These are phyloP conservation scores for Zasmidium cellare DNA, from an alignment of 2,329 filamentous ascomycete genomes.

Conservation along the genomic window DNA sequence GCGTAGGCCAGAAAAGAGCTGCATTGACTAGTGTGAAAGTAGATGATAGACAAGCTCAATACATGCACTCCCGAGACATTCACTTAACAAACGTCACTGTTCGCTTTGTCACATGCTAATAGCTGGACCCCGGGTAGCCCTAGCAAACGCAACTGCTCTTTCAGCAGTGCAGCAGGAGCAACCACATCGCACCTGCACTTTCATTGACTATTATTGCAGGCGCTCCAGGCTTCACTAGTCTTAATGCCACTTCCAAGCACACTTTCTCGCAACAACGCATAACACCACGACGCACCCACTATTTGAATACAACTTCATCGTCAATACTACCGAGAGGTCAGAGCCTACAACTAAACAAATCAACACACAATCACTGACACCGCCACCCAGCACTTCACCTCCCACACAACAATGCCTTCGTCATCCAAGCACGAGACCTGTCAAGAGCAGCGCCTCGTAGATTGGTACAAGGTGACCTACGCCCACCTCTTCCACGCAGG, in stretches of 20 bases:
- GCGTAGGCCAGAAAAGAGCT: background rate
- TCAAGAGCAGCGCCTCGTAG: conserved; percentile 11
- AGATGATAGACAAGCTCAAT: too few species aligned
- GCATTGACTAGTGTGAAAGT: too few species aligned
- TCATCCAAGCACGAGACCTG: conserved; percentile 13
- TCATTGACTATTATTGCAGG: background rate
- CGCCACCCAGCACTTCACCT: background rate
- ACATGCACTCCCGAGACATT: background rate
- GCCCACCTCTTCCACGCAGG: conserved; percentile 9
- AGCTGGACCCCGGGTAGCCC: too few species aligned
- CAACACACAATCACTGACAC: background rate
- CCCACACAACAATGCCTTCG: conserved; percentile 18
- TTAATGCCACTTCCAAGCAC: background rate
- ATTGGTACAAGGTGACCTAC: conserved; percentile 9
- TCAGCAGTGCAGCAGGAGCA: too few species aligned
- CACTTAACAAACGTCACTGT: background rate
- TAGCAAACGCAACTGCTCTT: too few species aligned
- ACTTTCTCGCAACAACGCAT: background rate
- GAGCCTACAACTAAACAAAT: background rate
- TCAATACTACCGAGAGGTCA: background rate
- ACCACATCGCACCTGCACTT: background rate
- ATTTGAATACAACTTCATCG: background rate
- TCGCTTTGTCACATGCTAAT: background rate
- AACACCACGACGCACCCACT: background rate
- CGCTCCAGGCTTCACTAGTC: background rate